These are phyloP conservation scores for Penicillium sp. DNA, from an alignment of 2,329 filamentous ascomycete species.

Conservation along the genomic window DNA sequence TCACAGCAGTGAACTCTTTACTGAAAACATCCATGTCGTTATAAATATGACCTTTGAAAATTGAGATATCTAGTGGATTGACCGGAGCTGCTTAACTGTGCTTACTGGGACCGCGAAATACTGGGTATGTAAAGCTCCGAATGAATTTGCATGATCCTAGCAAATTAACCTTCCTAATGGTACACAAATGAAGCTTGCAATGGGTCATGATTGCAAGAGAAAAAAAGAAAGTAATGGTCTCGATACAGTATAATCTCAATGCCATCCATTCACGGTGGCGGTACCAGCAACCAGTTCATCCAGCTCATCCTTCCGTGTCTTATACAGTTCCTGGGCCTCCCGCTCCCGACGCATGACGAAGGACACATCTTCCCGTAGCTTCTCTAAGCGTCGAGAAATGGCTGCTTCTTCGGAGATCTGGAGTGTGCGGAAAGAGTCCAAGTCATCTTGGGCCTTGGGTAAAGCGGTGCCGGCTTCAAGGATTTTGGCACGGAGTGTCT, in stretches of 20 bases:
- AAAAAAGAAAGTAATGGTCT: conserved; percentile 1
- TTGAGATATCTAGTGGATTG: no score
- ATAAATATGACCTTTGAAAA: no score
- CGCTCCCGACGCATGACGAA: conserved; percentile 79
- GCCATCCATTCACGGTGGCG: conserved; percentile 40
- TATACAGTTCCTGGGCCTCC: conserved; percentile 86
- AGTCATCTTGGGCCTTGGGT: conserved; percentile 68
- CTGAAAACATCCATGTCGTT: no score
- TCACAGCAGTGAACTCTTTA: no score
- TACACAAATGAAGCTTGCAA: conserved; percentile 16
- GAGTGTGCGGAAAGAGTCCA: conserved; percentile 73
- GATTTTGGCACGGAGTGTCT: conserved; percentile 78
- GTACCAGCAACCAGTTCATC: conserved; percentile 53
- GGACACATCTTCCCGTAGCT: conserved; percentile 77
- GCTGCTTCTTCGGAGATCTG: conserved; percentile 78
- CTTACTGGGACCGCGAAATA: no score
- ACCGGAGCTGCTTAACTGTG: no score
- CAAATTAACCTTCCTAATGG: conserved; percentile 15
- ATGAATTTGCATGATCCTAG: conserved; percentile 9
- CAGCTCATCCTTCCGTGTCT: conserved; percentile 74
- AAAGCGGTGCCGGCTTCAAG: conserved; percentile 71
- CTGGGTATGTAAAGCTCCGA: neutral
- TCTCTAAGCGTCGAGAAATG: conserved; percentile 69
- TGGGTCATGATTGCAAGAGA: conserved; percentile 12
- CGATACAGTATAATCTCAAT: conserved; percentile 22